Conservation (phyloP, 1,284 basidiomycete species). For the Apiotrichum akiyoshidainum region DNA sequence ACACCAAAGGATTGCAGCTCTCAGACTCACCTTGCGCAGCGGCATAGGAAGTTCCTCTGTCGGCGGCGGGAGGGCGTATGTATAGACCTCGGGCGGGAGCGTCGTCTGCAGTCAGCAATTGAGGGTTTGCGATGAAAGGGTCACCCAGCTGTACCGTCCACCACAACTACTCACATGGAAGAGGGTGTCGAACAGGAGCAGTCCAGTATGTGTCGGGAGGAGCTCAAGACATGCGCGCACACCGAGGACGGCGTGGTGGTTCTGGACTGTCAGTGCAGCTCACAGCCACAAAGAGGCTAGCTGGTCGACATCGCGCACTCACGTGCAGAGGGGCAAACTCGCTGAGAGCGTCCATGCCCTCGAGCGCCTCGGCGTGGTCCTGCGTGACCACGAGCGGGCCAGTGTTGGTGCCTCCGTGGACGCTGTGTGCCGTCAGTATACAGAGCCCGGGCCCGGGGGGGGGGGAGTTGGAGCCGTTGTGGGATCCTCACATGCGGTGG, state of each 20-base stretch:
- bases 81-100: constrained; percentile 68
- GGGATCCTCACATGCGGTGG: constrained; percentile 48
- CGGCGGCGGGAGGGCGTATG: constrained; percentile 68
- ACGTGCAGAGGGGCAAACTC: constrained; percentile 75
- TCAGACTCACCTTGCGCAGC: constrained; percentile 60
- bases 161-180: constrained; percentile 59
- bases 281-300: too few relatives aligned
- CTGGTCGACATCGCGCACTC: constrained; percentile 10
- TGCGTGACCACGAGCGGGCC: constrained; percentile 64
- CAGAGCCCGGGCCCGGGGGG: too few relatives aligned
- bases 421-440: constrained; percentile 53
- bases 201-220: constrained; percentile 57
- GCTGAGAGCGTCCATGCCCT: constrained; percentile 69
- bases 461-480: too few relatives aligned
- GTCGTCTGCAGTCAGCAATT: constrained; percentile 50
- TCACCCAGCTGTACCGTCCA: not conserved
- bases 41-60: constrained; percentile 59
- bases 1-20: too few relatives aligned
- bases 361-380: constrained; percentile 56
- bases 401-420: constrained; percentile 74
- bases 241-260: constrained; percentile 55
- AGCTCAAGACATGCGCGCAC: constrained; percentile 59
- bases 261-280: constrained; percentile 35
- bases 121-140: too few relatives aligned
- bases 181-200: constrained; percentile 69